Conservation (phyloP, 306 rosid genomes). For the Fragaria vesca region DNA sequence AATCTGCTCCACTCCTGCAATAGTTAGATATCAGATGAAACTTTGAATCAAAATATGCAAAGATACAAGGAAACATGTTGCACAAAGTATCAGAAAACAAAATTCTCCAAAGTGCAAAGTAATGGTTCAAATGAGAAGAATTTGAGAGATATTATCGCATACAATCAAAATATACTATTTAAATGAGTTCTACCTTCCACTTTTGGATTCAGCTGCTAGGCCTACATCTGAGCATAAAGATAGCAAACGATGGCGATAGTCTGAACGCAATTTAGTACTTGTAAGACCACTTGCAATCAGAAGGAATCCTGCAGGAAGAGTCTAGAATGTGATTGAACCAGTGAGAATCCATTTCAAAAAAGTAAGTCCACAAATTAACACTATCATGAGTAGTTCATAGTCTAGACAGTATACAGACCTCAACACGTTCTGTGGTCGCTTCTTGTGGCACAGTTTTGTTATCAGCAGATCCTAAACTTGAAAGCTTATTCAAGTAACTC, state of each 20-base stretch:
- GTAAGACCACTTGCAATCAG: conserved; percentile 77
- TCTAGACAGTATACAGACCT: conserved; percentile 54
- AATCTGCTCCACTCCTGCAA: conserved; percentile 98
- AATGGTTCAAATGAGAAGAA: conserved; percentile 9
- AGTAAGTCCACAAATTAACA: conserved; percentile 40
- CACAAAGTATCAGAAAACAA: conserved; percentile 20
- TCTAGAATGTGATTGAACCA: conserved; percentile 89
- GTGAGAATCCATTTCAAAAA: conserved; percentile 71
- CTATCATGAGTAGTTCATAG: conserved; percentile 25
- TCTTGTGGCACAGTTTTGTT: conserved; percentile 85
- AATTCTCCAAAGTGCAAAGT: conserved; percentile 22
- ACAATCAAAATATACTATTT: conserved; percentile 18
- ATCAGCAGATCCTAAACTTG: conserved; percentile 86
- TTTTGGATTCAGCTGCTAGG: conserved; percentile 97
- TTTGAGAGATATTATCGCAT: conserved; percentile 11
- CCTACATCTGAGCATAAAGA: conserved; percentile 97
- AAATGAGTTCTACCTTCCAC: conserved; percentile 72
- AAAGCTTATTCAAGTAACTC: conserved; percentile 88
- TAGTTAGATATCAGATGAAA: conserved; percentile 39
- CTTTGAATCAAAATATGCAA: conserved; percentile 27
- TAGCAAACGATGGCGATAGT: conserved; percentile 87
- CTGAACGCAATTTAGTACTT: conserved; percentile 67
- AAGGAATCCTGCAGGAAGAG: conserved; percentile 97
- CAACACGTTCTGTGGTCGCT: conserved; percentile 92
- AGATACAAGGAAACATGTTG: conserved; percentile 18